A percentile compares a stretch with the other conserved stretches of the same genome.
Evolutionary conservation across 2,329 filamentous ascomycete genomes (phyloP).

Genomic region (Xylaria sp.): DNA sequence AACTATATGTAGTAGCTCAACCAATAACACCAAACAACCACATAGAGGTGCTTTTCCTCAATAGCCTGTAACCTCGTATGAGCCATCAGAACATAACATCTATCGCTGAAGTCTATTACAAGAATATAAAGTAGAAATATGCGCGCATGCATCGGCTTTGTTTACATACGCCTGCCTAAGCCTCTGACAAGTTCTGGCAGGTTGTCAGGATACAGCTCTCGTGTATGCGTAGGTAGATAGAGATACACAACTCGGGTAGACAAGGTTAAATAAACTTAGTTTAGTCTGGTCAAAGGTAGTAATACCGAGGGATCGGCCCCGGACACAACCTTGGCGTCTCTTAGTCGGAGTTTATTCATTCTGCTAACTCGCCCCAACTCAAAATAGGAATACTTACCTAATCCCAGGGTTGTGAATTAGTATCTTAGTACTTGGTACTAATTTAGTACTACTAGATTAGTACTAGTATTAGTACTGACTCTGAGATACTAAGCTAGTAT

Average conservation of each 20-base stretch:
- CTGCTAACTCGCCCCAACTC: conserved; percentile 17
- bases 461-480: too few relatives aligned
- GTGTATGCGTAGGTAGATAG: background rate
- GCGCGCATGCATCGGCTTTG: background rate
- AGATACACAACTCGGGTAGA: conserved; percentile 2
- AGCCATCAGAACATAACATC: background rate
- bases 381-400: conserved; percentile 20
- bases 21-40: too few relatives aligned
- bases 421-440: too few relatives aligned
- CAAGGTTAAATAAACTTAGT: conserved; percentile 15
- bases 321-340: conserved; percentile 23
- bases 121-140: background rate
- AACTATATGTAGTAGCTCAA: background rate
- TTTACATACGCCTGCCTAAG: background rate
- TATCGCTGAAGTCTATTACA: background rate
- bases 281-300: conserved; percentile 25
- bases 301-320: conserved; percentile 28
- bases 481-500: too few relatives aligned
- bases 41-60: background rate
- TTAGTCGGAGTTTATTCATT: conserved; percentile 23
- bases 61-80: background rate
- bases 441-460: too few relatives aligned
- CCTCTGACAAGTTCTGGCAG: background rate
- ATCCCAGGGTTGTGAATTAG: too few relatives aligned
- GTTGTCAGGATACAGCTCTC: background rate